Evolutionary conservation across 1,284 basidiomycete species (phyloP), one percentile per base, ranked within the genome.

Genomic region (Albatrellus sp.): DNA sequence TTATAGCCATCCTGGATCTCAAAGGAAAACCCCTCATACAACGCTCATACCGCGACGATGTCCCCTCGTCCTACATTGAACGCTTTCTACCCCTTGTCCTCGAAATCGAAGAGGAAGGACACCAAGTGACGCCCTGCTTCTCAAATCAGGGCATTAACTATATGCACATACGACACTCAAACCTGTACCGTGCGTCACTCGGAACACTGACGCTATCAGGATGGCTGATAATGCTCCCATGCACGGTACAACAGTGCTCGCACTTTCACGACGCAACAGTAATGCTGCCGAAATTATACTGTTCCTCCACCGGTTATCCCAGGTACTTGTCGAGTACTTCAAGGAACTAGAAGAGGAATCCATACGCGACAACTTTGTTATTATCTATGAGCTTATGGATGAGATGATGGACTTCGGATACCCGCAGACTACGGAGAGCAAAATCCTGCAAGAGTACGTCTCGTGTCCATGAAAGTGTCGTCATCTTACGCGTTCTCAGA

Each of bases 371-470:
- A 98, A 98, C 64, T 97, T 97, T 61, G 92, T 96, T 44, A 93
- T 96, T 62, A 94, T 97, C 45, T 96, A 93, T 61, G 92, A 96
- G 61, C 77, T 98, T 42, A 75, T 99, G 67, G 96, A 98, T 60
- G 94, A 98, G 71, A 98, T 98, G 91, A 98, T 98, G 93, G 94
- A 98, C 69, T 98, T 97, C 67, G 96, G 96, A 11, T 98, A 90
- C 61, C 94, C 94, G 0, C 96, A 98, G 64, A 98, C 96, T 24
- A 98, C 96, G 17, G 96, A 98, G 69, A 92, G 87, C 72, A 98
- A 99, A 73, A 98, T 98, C 55, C 65, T 98, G 46, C 94, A 98
- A 66, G 96, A 98, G 83, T 90, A 52, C 54, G 83, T 71, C 35
- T 30, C 37, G 17, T 14, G 17, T 24, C 16, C 29, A 37, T 24